Base-by-base conservation (phyloP, 2,329 filamentous ascomycete genomes). In the Clonostachys rhizophaga region DNA sequence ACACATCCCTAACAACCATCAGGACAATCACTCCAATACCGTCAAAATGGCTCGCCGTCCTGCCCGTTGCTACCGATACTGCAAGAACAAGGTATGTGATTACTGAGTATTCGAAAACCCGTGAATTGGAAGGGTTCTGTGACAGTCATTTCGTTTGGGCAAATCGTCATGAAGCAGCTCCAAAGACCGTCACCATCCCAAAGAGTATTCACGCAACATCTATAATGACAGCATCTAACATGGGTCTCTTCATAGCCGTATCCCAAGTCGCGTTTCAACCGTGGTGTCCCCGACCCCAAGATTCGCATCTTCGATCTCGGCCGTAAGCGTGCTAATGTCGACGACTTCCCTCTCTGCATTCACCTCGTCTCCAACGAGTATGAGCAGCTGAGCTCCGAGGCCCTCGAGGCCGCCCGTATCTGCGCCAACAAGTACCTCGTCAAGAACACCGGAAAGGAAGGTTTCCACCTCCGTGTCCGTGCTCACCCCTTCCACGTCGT, bases 291-390 rank as follows among this genome's bases (percentile, higher is more conserved):
- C 69, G 81, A 86, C 74, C 79, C 82, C 62, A 86, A 86, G 80
- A 85, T 96, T 71, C 88, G 91, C 71, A 99, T 99, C 83, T 99
- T 96, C 83, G 91, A 96, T 81, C 87, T 96, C 63, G 91, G 91
- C 76, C 89, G 91, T 77, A 99, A 99, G 91, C 88, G 89, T 75
- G 94, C 94, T 67, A 91, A 86, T 75, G 94, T 97, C 76, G 94
- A 99, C 48, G 94, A 99, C 76, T 99, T 99, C 87, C 94, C 94
- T 70, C 89, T 92, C 69, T 96, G 94, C 83, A 87, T 97, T 68
- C 94, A 99, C 86, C 83, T 99, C 72, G 92, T 97, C 70, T 97
- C 92, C 82, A 97, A 99, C 86, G 94, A 99, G 83, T 96, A 96
- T 81, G 94, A 99, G 82, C 94, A 99, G 86, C 81, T 99, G 81